phyloP scores from a whole-genome alignment of 805 yeast genomes.

The Lachancea lanzarotensis region DNA sequence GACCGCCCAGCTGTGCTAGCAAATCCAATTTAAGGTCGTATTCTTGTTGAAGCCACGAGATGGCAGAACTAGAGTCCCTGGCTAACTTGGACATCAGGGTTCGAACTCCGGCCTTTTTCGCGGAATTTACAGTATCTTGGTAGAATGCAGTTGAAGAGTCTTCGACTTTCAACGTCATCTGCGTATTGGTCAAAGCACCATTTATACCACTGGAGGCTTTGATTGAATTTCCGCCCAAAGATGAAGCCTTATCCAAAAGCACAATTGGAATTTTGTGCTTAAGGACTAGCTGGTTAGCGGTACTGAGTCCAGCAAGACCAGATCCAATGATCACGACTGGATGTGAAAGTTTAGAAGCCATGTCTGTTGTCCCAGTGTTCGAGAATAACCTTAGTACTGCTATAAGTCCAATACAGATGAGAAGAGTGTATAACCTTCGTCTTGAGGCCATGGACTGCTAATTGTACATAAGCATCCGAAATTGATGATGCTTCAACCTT shows the following conservation, averaged over 20 bases:
- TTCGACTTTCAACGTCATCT: slow-evolving; percentile 39
- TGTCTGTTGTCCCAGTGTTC: neutral
- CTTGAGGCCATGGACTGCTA: neutral
- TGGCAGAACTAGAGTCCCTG: slow-evolving; percentile 56
- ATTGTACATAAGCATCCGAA: neutral
- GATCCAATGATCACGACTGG: slow-evolving; percentile 47
- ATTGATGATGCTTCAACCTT: no score
- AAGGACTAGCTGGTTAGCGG: slow-evolving; percentile 35
- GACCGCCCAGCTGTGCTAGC: slow-evolving; percentile 78
- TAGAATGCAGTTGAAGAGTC: slow-evolving; percentile 58
- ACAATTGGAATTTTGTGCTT: slow-evolving; percentile 37
- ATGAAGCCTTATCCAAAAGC: slow-evolving; percentile 43
- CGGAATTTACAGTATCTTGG: slow-evolving; percentile 61
- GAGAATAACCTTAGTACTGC: neutral
- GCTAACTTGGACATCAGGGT: slow-evolving; percentile 54
- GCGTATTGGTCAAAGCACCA: slow-evolving; percentile 67
- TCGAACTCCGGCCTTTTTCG: slow-evolving; percentile 53
- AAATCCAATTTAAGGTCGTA: slow-evolving; percentile 57
- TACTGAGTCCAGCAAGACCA: slow-evolving; percentile 51
- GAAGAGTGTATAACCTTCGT: neutral
- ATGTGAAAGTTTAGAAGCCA: slow-evolving; percentile 5
- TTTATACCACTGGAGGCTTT: slow-evolving; percentile 61
- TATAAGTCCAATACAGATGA: neutral
- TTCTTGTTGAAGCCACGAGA: slow-evolving; percentile 64
- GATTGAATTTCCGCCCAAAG: slow-evolving; percentile 52